Evolutionary conservation across 176 grass and related monocot species (phyloP), one percentile per base, ranked within the genome.

Genomic region (Ensete ventricosum): DNA sequence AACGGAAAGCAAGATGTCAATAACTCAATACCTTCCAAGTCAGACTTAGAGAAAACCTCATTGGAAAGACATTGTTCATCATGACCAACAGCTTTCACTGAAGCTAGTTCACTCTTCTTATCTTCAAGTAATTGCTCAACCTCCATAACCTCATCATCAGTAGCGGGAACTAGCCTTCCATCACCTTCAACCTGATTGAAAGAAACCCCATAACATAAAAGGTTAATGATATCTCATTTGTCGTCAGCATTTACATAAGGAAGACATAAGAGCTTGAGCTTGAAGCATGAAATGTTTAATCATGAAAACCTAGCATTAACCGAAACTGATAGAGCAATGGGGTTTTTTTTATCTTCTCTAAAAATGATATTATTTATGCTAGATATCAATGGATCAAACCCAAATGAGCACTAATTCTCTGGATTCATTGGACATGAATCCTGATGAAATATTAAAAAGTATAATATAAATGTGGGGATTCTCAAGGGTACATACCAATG

Each of bases 151-250:
- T 95, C 96, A 17, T 99, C 91, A 71, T 99, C 96, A 24, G 87
- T 95, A 79, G 96, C 91, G 76, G 96, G 91, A 85, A 95, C 83
- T 82, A 99, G 78, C 14, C 88, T 99, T 85, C 96, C 96, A 79
- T 99, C 96, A 73, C 88, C 84, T 92, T 95, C 88, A 88, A 99
- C 91, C 96, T 99, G 81, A 71, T 75, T 73, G 89, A 71, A 68
- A 73, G 26, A 72, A 77, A 72, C 66, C 11, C 55, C 52, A 67
- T 57, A 76, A 53, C 26, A 55, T 19, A 26, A 69, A 68, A 11
- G 25, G 20, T 63, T 78, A 73, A 4, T 62, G 68, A 13, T 79
- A 48, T 52, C 17, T 65, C 52, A 74, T 34, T 14, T 73, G 52
- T 55, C 53, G 19, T 14, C 23, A 57, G 26, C 25, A 74, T 9